These are phyloP conservation scores for Lentinus brumalis DNA, from an alignment of 768 basidiomycete species.

Conservation along the genomic window DNA sequence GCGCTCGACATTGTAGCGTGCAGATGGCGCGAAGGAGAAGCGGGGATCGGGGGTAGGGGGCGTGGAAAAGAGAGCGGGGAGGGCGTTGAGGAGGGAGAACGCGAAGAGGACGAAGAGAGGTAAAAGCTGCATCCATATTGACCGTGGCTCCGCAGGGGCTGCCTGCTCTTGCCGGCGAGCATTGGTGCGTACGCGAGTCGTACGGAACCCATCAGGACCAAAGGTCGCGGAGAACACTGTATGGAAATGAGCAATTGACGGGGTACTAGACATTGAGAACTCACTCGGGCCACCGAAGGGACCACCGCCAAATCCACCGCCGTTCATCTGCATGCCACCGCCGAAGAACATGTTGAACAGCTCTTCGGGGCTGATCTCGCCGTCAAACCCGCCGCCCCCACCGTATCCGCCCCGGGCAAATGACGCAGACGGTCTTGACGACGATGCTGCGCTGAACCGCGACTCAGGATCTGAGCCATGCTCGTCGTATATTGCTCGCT, in stretches of 20 bases:
- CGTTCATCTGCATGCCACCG: slow-evolving; percentile 49
- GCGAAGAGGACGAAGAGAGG: slow-evolving; percentile 83
- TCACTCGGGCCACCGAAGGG: slow-evolving; percentile 20
- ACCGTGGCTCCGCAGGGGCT: slow-evolving; percentile 52
- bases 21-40: slow-evolving; percentile 66
- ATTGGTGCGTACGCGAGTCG: slow-evolving; percentile 56
- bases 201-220: slow-evolving; percentile 82
- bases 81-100: slow-evolving; percentile 79
- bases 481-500: slow-evolving; percentile 83
- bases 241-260: slow-evolving; percentile 3
- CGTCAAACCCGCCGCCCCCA: slow-evolving; percentile 59
- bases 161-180: slow-evolving; percentile 32
- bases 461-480: slow-evolving; percentile 89
- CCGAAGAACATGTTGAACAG: slow-evolving; percentile 99
- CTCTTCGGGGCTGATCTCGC: slow-evolving; percentile 93
- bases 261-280: slow-evolving; percentile 17
- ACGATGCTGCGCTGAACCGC: slow-evolving; percentile 70
- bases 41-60: slow-evolving; percentile 74
- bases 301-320: slow-evolving; percentile 49
- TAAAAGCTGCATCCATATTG: slow-evolving; percentile 72
- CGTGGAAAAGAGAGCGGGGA: slow-evolving; percentile 75
- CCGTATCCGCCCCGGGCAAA: slow-evolving; percentile 53
- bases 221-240: slow-evolving; percentile 77
- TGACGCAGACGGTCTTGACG: slow-evolving; percentile 42
- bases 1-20: slow-evolving; percentile 69